Evolutionary conservation across 805 yeast species (phyloP).

Genomic region (Kuraishia molischiana): DNA sequence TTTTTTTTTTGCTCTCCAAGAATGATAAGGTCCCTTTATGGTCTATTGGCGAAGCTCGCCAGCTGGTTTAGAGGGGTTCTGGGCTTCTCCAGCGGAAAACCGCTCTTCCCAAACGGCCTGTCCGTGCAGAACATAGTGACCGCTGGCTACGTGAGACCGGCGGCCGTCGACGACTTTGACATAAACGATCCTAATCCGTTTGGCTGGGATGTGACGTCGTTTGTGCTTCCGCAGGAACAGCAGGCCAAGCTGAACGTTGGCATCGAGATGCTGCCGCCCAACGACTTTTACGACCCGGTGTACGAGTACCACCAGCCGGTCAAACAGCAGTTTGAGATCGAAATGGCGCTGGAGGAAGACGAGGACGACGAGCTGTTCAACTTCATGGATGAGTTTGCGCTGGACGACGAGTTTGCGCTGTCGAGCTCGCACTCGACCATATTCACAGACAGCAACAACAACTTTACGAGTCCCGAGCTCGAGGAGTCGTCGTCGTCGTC

Average conservation of each 20-base stretch:
- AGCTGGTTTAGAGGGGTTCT: too few species aligned
- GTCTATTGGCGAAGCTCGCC: too few species aligned
- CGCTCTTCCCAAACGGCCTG: not conserved
- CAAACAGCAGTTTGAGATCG: not conserved
- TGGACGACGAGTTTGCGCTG: not conserved
- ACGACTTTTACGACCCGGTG: too few species aligned
- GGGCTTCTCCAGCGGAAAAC: too few species aligned
- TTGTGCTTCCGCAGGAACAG: not conserved
- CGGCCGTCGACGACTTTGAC: constrained; percentile 2
- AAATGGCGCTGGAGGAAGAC: not conserved
- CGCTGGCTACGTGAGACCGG: not conserved
- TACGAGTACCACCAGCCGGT: not conserved
- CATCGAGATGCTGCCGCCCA: too few species aligned
- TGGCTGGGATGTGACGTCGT: constrained; percentile 2
- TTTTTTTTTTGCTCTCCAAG: too few species aligned
- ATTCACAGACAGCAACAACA: too few species aligned
- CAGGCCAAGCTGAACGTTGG: too few species aligned
- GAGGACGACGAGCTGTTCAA: not conserved
- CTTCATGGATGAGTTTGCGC: not conserved
- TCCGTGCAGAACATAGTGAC: not conserved
- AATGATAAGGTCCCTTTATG: too few species aligned
- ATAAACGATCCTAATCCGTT: not conserved
- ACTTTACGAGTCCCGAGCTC: too few species aligned
- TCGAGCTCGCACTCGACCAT: not conserved
- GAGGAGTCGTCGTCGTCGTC: too few species aligned